Conservation (phyloP, 169 alveolate genomes). For the Neospora caninum region DNA sequence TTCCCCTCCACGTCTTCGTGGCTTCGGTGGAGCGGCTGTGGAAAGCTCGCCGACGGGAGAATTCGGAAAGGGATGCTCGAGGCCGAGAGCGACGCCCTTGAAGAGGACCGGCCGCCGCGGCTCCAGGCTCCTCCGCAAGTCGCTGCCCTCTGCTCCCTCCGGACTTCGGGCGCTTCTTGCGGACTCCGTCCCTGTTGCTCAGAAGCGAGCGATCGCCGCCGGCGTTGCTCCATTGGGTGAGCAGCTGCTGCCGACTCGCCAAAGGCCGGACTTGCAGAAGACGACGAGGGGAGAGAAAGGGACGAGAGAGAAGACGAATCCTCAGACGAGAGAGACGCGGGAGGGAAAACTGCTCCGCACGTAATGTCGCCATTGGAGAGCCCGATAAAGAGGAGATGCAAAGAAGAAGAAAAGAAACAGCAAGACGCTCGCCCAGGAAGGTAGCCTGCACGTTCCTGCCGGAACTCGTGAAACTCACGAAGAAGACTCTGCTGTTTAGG, state of each 20-base stretch:
- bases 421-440: background rate
- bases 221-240: no score
- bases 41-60: background rate
- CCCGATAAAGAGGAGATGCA: background rate
- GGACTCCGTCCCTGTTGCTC: no score
- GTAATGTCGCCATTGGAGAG: background rate
- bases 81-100: background rate
- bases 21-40: background rate
- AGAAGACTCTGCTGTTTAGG: background rate
- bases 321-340: background rate
- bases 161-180: no score
- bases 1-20: no score
- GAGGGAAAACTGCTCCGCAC: constrained; percentile 13
- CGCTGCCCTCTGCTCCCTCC: no score
- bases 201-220: no score
- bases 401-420: constrained; percentile 1
- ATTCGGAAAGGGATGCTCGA: background rate
- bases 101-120: background rate
- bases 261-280: background rate
- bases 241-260: background rate
- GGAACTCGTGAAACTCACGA: background rate
- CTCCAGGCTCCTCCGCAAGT: background rate
- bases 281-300: background rate
- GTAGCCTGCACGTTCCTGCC: background rate
- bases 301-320: no score